Percentiles rank a stretch among this genome's conserved stretches.
Evolutionary conservation across 805 yeast species (phyloP).

Genomic region (Komagataella mondaviorum): DNA sequence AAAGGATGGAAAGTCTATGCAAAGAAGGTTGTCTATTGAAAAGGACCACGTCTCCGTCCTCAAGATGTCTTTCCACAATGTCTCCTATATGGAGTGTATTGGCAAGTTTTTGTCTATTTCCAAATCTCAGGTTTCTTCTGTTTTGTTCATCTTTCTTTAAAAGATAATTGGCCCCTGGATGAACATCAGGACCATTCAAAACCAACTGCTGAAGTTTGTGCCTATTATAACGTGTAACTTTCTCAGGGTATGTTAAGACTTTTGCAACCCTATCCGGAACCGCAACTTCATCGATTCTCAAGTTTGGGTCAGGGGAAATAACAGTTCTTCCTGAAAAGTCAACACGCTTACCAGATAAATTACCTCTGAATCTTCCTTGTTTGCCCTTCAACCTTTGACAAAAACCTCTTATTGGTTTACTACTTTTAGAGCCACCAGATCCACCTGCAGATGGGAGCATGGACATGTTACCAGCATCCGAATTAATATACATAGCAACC

Average conservation of each 20-base stretch:
- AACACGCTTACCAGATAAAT: constrained; percentile 94
- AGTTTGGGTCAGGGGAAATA: constrained; percentile 96
- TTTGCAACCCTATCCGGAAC: constrained; percentile 97
- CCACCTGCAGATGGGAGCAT: constrained; percentile 55
- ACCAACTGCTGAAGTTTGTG: constrained; percentile 64
- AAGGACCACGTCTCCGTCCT: constrained; percentile 91
- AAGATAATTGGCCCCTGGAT: constrained; percentile 95
- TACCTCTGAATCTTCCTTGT: constrained; percentile 98
- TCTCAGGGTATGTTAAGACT: constrained; percentile 91
- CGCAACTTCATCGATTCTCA: constrained; percentile 92
- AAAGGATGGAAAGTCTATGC: constrained; percentile 84
- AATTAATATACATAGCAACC: constrained; percentile 94
- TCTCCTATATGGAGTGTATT: constrained; percentile 74
- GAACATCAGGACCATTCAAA: constrained; percentile 71
- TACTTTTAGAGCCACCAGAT: constrained; percentile 27
- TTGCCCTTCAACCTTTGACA: constrained; percentile 97
- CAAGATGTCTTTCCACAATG: constrained; percentile 89
- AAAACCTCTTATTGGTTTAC: constrained; percentile 83
- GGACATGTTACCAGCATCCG: constrained; percentile 82
- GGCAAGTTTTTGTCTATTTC: constrained; percentile 71
- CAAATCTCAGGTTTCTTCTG: constrained; percentile 80
- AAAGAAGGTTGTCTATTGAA: constrained; percentile 97
- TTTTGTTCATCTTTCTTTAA: constrained; percentile 73
- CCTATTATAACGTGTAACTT: constrained; percentile 77
- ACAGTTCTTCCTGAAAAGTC: constrained; percentile 98